phyloP scores from a whole-genome alignment of 371 early-diverging fungal genomes.

The Coemansia sp. region DNA sequence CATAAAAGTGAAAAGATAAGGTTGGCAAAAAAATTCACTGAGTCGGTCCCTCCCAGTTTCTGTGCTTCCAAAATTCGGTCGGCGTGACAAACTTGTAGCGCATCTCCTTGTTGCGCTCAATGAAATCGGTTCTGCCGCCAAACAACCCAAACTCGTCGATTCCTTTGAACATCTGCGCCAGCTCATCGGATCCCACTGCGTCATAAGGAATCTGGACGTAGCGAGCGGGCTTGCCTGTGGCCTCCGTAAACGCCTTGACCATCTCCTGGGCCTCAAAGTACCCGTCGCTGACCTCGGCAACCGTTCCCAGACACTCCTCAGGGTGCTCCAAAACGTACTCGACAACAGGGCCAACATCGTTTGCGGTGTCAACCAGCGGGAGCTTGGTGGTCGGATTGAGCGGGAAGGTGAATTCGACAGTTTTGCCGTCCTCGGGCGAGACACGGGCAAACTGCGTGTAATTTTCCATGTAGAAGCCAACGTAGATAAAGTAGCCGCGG shows the following conservation, averaged over 20 bases:
- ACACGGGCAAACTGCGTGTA: constrained; percentile 8
- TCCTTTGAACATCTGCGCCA: constrained; percentile 27
- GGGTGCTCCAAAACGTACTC: constrained; percentile 22
- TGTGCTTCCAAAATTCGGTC: constrained; percentile 33
- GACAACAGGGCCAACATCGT: constrained; percentile 28
- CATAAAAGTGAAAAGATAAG: too few species aligned
- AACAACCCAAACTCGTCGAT: constrained; percentile 38
- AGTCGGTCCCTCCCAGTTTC: constrained; percentile 26
- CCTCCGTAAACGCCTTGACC: constrained; percentile 27
- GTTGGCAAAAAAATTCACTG: constrained; percentile 3
- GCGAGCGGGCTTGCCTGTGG: constrained; percentile 29
- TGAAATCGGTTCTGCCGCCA: constrained; percentile 28
- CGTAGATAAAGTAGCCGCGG: constrained; percentile 12
- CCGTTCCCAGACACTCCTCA: constrained; percentile 22
- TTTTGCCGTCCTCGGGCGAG: constrained; percentile 18
- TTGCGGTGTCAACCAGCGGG: constrained; percentile 22
- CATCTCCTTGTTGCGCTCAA: constrained; percentile 34
- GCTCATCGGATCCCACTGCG: constrained; percentile 4
- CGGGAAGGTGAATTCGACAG: constrained; percentile 23
- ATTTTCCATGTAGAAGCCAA: constrained; percentile 36
- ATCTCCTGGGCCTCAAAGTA: constrained; percentile 27
- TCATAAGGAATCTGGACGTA: constrained; percentile 23
- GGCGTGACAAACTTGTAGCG: constrained; percentile 27
- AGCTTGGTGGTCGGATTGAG: constrained; percentile 13
- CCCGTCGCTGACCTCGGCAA: constrained; percentile 21